Conservation (phyloP, 129 eudicot species). For the Flaveria linearis region DNA sequence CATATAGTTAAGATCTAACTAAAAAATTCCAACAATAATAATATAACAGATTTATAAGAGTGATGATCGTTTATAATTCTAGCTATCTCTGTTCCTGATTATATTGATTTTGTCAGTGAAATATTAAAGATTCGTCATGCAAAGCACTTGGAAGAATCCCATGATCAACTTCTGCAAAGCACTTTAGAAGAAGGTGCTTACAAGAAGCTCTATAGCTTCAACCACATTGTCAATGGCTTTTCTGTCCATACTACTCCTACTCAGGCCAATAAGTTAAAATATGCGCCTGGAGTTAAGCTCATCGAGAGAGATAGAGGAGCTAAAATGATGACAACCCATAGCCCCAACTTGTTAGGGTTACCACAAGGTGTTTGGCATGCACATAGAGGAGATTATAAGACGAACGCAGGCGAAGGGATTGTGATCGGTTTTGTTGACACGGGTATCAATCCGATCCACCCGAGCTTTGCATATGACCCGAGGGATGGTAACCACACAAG, state of each 20-base stretch:
- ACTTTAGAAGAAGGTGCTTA: conserved; percentile 64
- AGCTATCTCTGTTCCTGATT: no score
- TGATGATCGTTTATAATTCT: no score
- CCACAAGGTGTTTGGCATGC: conserved; percentile 67
- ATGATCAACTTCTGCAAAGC: conserved; percentile 66
- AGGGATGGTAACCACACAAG: conserved; percentile 34
- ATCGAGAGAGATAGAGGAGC: conserved; percentile 76
- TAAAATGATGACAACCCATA: conserved; percentile 76
- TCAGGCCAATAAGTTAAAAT: conserved; percentile 67
- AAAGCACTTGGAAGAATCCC: conserved; percentile 54
- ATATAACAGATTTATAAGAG: no score
- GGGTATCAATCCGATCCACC: conserved; percentile 85
- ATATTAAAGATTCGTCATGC: conserved; percentile 52
- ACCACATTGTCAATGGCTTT: conserved; percentile 87
- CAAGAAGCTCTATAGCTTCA: conserved; percentile 78
- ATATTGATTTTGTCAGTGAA: conserved; percentile 17
- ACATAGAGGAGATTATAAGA: conserved; percentile 40
- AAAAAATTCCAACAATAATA: no score
- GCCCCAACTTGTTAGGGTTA: conserved; percentile 64
- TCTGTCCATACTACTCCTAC: conserved; percentile 79
- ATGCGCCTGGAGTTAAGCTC: conserved; percentile 56
- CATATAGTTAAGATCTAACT: no score
- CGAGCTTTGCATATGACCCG: conserved; percentile 78
- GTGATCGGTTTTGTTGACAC: conserved; percentile 88
- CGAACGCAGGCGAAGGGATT: conserved; percentile 79